Conservation (phyloP, 179 eudicot species). For the Spergularia azorica region DNA sequence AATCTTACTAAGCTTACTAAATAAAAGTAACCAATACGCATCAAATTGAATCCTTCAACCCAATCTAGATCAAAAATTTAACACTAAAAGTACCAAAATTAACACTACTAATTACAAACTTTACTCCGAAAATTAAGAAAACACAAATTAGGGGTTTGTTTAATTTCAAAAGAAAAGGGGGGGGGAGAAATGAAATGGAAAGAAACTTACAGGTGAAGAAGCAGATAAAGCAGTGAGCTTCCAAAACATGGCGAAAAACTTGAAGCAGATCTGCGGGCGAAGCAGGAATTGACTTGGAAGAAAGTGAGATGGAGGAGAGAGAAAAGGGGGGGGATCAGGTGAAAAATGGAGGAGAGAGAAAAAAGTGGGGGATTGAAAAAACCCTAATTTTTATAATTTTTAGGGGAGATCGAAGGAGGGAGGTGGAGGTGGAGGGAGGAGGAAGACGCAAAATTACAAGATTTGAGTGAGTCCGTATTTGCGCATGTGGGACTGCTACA, state of each 20-base stretch:
- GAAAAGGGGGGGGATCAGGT: background rate
- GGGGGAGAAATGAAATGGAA: background rate
- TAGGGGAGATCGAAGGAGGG: too few species aligned
- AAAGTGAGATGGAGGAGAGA: slow-evolving; percentile 2
- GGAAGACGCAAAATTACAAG: too few species aligned
- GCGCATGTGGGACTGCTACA: too few species aligned
- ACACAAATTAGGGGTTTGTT: background rate
- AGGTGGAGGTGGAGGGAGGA: too few species aligned
- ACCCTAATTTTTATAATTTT: too few species aligned
- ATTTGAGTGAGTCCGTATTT: too few species aligned
- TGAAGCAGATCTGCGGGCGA: background rate
- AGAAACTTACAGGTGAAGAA: slow-evolving; percentile 69
- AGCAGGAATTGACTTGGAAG: slow-evolving; percentile 4
- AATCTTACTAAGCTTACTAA: background rate
- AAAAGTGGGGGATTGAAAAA: background rate
- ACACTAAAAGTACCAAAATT: background rate
- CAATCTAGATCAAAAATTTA: slow-evolving; percentile 3
- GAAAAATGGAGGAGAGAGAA: slow-evolving; percentile 8
- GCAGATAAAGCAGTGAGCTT: slow-evolving; percentile 66
- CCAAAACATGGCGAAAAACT: slow-evolving; percentile 60
- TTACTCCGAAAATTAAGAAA: background rate
- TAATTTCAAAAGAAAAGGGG: background rate
- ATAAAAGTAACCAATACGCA: background rate
- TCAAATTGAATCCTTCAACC: background rate
- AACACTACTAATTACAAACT: background rate